Percentiles rank a stretch among this genome's conserved stretches.
Evolutionary conservation across 208 protist species (phyloP).

Genomic region (Leishmania arabica): DNA sequence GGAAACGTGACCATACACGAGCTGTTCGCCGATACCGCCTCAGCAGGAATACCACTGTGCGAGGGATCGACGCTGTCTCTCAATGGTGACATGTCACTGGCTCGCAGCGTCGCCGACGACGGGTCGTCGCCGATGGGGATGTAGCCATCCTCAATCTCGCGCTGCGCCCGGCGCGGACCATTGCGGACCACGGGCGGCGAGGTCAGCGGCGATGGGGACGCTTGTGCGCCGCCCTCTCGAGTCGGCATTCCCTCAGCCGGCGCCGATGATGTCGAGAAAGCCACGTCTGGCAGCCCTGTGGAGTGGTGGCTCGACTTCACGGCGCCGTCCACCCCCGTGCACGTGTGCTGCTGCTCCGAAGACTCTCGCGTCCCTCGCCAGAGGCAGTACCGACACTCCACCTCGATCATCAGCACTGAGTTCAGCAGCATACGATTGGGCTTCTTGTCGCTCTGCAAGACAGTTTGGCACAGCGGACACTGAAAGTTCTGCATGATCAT

Average conservation of each 20-base stretch:
- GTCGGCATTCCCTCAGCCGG: slow-evolving; percentile 2
- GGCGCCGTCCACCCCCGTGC: slow-evolving; percentile 8
- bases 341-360: slow-evolving; percentile 27
- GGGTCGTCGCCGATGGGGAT: slow-evolving; percentile 23
- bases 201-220: not conserved
- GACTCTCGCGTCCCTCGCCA: slow-evolving; percentile 63
- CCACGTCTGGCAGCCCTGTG: not conserved
- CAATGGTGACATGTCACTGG: not conserved
- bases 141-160: slow-evolving; percentile 31
- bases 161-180: slow-evolving; percentile 16
- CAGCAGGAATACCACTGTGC: not conserved
- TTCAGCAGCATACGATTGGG: slow-evolving; percentile 78
- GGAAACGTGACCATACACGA: not conserved
- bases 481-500: slow-evolving; percentile 36
- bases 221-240: not conserved
- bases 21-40: not conserved
- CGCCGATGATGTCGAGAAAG: not conserved
- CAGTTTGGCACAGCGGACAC: slow-evolving; percentile 66
- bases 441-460: slow-evolving; percentile 35
- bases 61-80: not conserved
- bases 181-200: not conserved
- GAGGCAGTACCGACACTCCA: slow-evolving; percentile 58
- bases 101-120: slow-evolving; percentile 5
- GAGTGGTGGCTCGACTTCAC: not conserved
- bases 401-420: slow-evolving; percentile 52